Evolutionary conservation across 495 filamentous ascomycete genomes (phyloP).

Genomic region (Ramalina intermedia): DNA sequence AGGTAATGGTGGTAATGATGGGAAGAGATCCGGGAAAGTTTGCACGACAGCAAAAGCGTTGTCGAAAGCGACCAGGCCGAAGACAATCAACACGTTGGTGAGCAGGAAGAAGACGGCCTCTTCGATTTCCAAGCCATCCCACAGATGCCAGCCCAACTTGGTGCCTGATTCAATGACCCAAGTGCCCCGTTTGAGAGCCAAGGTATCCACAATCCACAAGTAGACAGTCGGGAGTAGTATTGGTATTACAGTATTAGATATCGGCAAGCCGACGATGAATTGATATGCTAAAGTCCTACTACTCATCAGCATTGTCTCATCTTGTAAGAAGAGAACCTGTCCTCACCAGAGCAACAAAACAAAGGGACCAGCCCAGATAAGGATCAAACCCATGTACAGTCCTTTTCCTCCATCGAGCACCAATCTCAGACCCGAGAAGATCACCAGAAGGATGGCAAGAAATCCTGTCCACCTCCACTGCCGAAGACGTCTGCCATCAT

Average conservation of each 20-base stretch:
- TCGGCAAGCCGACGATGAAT: constrained; percentile 41
- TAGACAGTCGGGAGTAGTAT: constrained; percentile 48
- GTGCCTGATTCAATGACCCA: constrained; percentile 51
- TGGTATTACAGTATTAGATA: constrained; percentile 34
- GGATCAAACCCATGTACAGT: constrained; percentile 51
- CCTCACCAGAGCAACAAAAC: constrained; percentile 43
- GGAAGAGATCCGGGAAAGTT: constrained; percentile 37
- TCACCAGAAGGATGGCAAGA: constrained; percentile 21
- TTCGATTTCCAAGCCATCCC: constrained; percentile 50
- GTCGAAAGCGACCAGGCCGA: constrained; percentile 50
- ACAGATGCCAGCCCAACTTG: constrained; percentile 41
- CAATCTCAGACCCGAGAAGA: constrained; percentile 25
- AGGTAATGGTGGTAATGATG: constrained; percentile 23
- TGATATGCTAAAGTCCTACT: constrained; percentile 37
- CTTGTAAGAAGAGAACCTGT: too few relatives aligned
- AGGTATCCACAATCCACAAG: constrained; percentile 50
- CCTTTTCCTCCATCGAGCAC: constrained; percentile 27
- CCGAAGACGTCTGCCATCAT: constrained; percentile 11
- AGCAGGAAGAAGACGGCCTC: constrained; percentile 54
- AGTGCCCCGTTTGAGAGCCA: constrained; percentile 44
- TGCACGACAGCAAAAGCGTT: constrained; percentile 42
- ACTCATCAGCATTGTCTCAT: not conserved
- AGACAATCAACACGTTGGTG: constrained; percentile 49
- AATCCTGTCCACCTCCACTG: constrained; percentile 24
- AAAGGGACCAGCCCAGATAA: constrained; percentile 51